Evolutionary conservation across 2,329 filamentous ascomycete species (phyloP).

Genomic region (Onygenales sp.): DNA sequence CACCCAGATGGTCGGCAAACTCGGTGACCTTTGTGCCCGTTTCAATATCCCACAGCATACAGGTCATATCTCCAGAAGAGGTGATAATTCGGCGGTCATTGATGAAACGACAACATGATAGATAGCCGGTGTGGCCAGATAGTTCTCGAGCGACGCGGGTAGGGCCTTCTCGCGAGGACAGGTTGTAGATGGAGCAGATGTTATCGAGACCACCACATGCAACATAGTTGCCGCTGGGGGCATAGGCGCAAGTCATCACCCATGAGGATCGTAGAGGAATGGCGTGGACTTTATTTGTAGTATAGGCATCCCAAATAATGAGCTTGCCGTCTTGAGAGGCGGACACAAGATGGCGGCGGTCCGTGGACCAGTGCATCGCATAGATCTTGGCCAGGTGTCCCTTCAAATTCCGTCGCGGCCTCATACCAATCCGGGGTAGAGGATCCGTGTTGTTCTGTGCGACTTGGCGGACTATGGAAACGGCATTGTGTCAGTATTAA

Average conservation of each 20-base stretch:
- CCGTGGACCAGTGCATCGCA: slow-evolving; percentile 99
- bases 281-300: slow-evolving; percentile 98
- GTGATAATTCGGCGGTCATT: slow-evolving; percentile 97
- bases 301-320: slow-evolving; percentile 99
- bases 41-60: slow-evolving; percentile 99
- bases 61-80: slow-evolving; percentile 98
- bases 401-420: slow-evolving; percentile 91
- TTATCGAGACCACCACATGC: slow-evolving; percentile 98
- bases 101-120: slow-evolving; percentile 98
- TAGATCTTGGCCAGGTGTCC: slow-evolving; percentile 99
- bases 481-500: slow-evolving; percentile 1
- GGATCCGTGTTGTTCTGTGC: slow-evolving; percentile 86
- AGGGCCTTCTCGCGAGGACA: slow-evolving; percentile 93
- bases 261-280: slow-evolving; percentile 95
- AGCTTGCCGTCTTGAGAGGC: slow-evolving; percentile 98
- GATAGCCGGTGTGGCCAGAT: slow-evolving; percentile 92
- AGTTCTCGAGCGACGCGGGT: slow-evolving; percentile 92
- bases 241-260: slow-evolving; percentile 99
- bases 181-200: slow-evolving; percentile 99
- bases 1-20: slow-evolving; percentile 94
- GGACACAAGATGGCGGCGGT: slow-evolving; percentile 91
- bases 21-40: slow-evolving; percentile 95
- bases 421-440: slow-evolving; percentile 91
- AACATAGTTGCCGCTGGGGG: slow-evolving; percentile 95
- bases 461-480: slow-evolving; percentile 63